Evolutionary conservation across 1,284 basidiomycete species (phyloP).

Genomic region (Tilletiaria anomala): DNA sequence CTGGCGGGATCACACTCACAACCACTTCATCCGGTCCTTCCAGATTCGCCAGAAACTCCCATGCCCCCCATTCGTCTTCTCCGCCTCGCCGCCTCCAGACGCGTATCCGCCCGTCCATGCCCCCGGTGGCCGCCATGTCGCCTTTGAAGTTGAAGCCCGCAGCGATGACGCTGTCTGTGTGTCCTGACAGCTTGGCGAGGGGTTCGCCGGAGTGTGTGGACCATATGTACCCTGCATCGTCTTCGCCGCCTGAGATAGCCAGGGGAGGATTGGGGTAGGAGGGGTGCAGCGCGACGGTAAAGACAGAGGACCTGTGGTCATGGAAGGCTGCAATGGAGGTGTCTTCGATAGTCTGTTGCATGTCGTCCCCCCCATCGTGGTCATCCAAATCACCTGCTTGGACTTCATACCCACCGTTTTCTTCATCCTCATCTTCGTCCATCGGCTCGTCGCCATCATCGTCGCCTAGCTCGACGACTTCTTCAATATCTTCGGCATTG

Average conservation of each 20-base stretch:
- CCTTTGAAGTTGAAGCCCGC: constrained; percentile 74
- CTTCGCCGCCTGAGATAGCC: constrained; percentile 83
- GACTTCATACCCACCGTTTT: too few relatives aligned
- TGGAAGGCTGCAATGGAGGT: constrained; percentile 33
- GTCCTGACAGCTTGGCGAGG: constrained; percentile 71
- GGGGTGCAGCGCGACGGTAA: constrained; percentile 64
- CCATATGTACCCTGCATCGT: constrained; percentile 89
- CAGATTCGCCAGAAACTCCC: constrained; percentile 83
- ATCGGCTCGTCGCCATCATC: neutral
- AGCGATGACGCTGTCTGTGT: constrained; percentile 75
- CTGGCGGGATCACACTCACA: constrained; percentile 46
- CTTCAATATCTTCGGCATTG: constrained; percentile 1
- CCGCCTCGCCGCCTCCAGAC: constrained; percentile 56
- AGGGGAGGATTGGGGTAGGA: constrained; percentile 59
- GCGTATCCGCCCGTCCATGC: constrained; percentile 89
- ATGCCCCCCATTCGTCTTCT: constrained; percentile 52
- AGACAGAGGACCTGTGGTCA: constrained; percentile 49
- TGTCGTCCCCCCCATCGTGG: neutral
- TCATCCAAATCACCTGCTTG: too few relatives aligned
- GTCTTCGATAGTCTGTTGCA: constrained; percentile 14
- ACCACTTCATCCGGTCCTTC: constrained; percentile 90
- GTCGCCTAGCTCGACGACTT: constrained; percentile 1
- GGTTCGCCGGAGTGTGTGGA: constrained; percentile 67
- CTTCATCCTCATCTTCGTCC: neutral
- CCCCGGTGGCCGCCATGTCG: constrained; percentile 80